Evolutionary conservation across 306 rosid species (phyloP).

Genomic region (Malus sylvestris): DNA sequence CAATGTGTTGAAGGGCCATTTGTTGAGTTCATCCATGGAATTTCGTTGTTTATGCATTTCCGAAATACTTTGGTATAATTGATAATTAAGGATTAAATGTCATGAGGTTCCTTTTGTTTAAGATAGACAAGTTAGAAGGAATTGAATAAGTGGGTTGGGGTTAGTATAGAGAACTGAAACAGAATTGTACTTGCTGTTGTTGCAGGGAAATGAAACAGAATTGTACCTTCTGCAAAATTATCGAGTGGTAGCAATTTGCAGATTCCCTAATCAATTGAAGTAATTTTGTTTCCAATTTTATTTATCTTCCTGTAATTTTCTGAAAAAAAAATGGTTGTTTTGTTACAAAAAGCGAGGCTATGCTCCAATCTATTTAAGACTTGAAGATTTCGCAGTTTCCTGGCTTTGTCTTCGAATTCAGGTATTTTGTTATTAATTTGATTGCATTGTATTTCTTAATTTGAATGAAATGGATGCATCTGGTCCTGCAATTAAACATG

Average conservation of each 20-base stretch:
- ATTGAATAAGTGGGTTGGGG: too few species aligned
- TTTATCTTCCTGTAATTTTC: neutral
- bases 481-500: neutral
- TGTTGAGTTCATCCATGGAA: too few species aligned
- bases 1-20: too few species aligned
- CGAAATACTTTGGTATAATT: too few species aligned
- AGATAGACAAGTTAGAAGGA: too few species aligned
- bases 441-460: neutral
- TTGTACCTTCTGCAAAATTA: slow-evolving; percentile 39
- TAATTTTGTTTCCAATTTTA: neutral
- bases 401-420: slow-evolving; percentile 77
- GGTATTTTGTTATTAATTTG: slow-evolving; percentile 20
- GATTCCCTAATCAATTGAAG: slow-evolving; percentile 15
- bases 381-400: slow-evolving; percentile 75
- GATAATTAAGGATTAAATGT: too few species aligned
- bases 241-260: slow-evolving; percentile 62
- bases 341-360: slow-evolving; percentile 38
- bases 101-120: too few species aligned
- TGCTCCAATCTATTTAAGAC: slow-evolving; percentile 83
- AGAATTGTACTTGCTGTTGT: too few species aligned
- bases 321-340: neutral
- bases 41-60: too few species aligned
- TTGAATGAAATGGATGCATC: neutral
- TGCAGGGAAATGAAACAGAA: too few species aligned
- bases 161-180: too few species aligned